These are phyloP conservation scores for Xylariaceae sp. DNA, from an alignment of 2,329 filamentous ascomycete species.

Conservation along the genomic window DNA sequence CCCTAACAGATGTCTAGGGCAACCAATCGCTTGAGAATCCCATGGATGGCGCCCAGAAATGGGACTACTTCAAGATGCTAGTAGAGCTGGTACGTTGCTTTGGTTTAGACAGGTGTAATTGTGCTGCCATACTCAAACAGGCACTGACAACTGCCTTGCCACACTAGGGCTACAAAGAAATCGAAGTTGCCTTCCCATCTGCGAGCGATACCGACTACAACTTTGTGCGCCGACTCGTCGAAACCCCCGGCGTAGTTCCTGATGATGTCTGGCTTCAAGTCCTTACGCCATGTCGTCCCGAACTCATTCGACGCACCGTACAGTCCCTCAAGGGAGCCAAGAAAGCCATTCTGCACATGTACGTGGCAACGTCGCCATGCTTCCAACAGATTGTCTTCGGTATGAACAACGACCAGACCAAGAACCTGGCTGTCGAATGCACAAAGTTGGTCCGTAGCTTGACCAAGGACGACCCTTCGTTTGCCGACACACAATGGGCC, in stretches of 20 bases:
- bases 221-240: constrained; percentile 82
- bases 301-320: constrained; percentile 85
- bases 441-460: constrained; percentile 82
- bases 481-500: constrained; percentile 61
- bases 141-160: too few relatives aligned
- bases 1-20: constrained; percentile 38
- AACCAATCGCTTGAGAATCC: constrained; percentile 92
- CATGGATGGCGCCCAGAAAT: constrained; percentile 96
- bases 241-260: constrained; percentile 77
- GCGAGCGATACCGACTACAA: constrained; percentile 95
- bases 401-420: constrained; percentile 75
- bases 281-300: constrained; percentile 84
- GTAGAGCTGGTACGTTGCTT: constrained; percentile 53
- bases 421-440: constrained; percentile 80
- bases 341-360: constrained; percentile 92
- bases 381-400: constrained; percentile 90
- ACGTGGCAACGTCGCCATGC: constrained; percentile 92
- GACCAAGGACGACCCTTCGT: constrained; percentile 71
- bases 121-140: too few relatives aligned
- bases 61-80: constrained; percentile 92
- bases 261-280: constrained; percentile 92
- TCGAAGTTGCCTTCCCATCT: constrained; percentile 92
- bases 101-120: too few relatives aligned
- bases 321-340: constrained; percentile 85
- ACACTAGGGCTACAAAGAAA: constrained; percentile 80